Evolutionary conservation across 1,284 basidiomycete species (phyloP).

Genomic region (Tremellales sp.): DNA sequence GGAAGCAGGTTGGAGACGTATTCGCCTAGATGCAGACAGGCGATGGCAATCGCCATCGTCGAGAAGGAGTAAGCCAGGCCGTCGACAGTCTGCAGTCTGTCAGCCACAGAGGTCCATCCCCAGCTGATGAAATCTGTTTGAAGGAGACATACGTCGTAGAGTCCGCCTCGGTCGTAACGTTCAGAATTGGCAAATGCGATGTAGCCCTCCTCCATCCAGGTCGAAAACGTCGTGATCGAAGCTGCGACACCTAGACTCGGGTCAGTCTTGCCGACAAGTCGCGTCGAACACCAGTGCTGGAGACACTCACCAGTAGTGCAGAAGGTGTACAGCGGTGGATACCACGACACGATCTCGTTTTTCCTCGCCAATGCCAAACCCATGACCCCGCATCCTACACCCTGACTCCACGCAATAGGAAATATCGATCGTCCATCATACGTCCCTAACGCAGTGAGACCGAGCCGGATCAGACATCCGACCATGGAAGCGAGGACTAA

Average conservation of each 20-base stretch:
- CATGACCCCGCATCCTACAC: slow-evolving; percentile 87
- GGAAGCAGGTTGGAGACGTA: slow-evolving; percentile 46
- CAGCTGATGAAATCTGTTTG: not conserved
- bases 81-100: slow-evolving; percentile 65
- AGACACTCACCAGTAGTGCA: slow-evolving; percentile 69
- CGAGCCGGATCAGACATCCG: slow-evolving; percentile 72
- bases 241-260: slow-evolving; percentile 78
- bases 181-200: slow-evolving; percentile 73
- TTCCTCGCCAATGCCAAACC: slow-evolving; percentile 68
- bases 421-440: slow-evolving; percentile 68
- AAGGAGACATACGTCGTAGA: slow-evolving; percentile 64
- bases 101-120: not conserved
- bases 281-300: too few relatives aligned
- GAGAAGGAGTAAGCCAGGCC: slow-evolving; percentile 77
- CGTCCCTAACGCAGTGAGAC: slow-evolving; percentile 61
- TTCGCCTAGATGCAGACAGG: slow-evolving; percentile 34
- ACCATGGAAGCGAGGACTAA: slow-evolving; percentile 72
- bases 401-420: slow-evolving; percentile 80
- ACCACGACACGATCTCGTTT: slow-evolving; percentile 69
- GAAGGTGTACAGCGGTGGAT: slow-evolving; percentile 80
- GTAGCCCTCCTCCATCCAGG: slow-evolving; percentile 89
- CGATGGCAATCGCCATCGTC: slow-evolving; percentile 67
- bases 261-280: not conserved
- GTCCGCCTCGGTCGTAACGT: slow-evolving; percentile 59
- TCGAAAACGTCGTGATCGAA: slow-evolving; percentile 91